A percentile compares a stretch with the other conserved stretches of the same genome.
Conservation (phyloP, 495 filamentous ascomycete species). For the Articulospora tetracladia region DNA sequence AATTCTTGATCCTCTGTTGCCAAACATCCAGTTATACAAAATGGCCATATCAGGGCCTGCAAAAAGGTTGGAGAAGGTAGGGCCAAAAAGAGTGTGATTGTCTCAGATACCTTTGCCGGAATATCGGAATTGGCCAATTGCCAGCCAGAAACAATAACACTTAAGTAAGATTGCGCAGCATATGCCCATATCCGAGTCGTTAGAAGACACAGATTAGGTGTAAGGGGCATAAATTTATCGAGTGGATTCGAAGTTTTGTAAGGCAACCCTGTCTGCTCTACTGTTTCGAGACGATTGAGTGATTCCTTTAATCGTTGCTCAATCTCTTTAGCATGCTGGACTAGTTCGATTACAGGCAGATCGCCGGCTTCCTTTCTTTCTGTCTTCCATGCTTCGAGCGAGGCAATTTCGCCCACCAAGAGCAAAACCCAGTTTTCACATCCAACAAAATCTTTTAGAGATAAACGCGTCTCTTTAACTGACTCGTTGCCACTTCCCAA, state of each 20-base stretch:
- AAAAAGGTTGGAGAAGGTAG: not conserved
- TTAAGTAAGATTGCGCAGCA: not conserved
- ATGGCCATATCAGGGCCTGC: not conserved
- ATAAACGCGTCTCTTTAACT: conserved; percentile 26
- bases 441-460: conserved; percentile 24
- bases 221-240: no score
- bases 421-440: conserved; percentile 19
- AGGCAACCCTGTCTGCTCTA: no score
- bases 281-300: conserved; percentile 17
- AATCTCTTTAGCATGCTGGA: conserved; percentile 36
- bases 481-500: not conserved
- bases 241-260: no score
- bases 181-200: not conserved
- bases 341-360: conserved; percentile 42
- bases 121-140: not conserved
- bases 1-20: not conserved
- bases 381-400: conserved; percentile 49
- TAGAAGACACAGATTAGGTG: not conserved
- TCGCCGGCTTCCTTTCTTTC: conserved; percentile 34
- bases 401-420: conserved; percentile 15
- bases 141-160: not conserved
- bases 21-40: not conserved
- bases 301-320: conserved; percentile 30
- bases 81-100: not conserved
- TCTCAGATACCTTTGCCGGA: not conserved